These are phyloP conservation scores for Berberis vulgaris DNA, from an alignment of 164 flowering plant species.

Conservation along the genomic window DNA sequence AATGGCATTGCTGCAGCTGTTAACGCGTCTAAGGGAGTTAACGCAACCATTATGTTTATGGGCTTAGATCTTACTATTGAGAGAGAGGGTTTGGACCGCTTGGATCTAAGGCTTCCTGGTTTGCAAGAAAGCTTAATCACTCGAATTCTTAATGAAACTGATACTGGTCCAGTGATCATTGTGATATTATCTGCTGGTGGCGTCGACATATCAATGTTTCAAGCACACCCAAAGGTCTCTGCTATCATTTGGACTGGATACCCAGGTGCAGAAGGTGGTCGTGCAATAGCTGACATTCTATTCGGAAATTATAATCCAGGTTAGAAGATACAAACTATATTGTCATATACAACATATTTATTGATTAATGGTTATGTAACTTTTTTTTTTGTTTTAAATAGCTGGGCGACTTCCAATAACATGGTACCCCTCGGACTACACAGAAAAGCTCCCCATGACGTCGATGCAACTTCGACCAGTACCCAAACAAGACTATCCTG, in stretches of 20 bases:
- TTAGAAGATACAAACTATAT: constrained; percentile 3
- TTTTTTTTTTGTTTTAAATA: constrained; percentile 7
- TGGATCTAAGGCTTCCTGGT: constrained; percentile 52
- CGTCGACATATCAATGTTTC: constrained; percentile 48
- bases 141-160: constrained; percentile 29
- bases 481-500: constrained; percentile 33
- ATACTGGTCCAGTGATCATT: constrained; percentile 37
- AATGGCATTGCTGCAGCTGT: constrained; percentile 29
- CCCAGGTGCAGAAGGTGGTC: constrained; percentile 91
- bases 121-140: constrained; percentile 43
- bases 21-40: constrained; percentile 32
- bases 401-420: constrained; percentile 88
- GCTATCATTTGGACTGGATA: constrained; percentile 88
- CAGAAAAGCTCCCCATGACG: constrained; percentile 51
- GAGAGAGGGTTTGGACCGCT: constrained; percentile 48
- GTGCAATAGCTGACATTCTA: constrained; percentile 80
- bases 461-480: constrained; percentile 60
- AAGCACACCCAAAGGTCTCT: constrained; percentile 27
- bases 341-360: neutral
- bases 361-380: neutral
- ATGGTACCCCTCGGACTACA: constrained; percentile 65
- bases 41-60: constrained; percentile 45
- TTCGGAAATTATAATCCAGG: constrained; percentile 87
- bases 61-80: constrained; percentile 62
- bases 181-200: constrained; percentile 68